phyloP scores from a whole-genome alignment of 2,329 filamentous ascomycete species.

The Talaromyces sp. region DNA sequence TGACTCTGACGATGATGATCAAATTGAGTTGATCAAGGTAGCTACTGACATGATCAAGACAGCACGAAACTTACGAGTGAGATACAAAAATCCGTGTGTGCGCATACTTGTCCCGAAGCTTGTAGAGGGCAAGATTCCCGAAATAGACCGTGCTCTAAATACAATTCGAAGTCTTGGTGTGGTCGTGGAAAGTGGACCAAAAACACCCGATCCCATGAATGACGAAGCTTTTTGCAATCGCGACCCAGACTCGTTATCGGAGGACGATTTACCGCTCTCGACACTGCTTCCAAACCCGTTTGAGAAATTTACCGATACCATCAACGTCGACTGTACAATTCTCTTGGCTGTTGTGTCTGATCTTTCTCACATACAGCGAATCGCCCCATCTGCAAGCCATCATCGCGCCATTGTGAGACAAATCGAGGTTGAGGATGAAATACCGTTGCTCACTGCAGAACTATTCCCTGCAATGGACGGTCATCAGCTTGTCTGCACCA shows the following conservation, averaged over 20 bases:
- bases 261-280: constrained; percentile 19
- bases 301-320: constrained; percentile 35
- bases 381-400: constrained; percentile 45
- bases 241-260: constrained; percentile 8
- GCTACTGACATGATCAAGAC: constrained; percentile 55
- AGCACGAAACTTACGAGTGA: constrained; percentile 51
- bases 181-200: constrained; percentile 31
- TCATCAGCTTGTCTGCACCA: constrained; percentile 59
- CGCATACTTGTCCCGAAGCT: constrained; percentile 59
- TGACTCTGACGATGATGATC: constrained; percentile 38
- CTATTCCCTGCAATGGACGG: constrained; percentile 58
- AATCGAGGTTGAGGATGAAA: constrained; percentile 58
- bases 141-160: constrained; percentile 53
- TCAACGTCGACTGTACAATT: constrained; percentile 55
- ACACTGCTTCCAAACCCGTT: constrained; percentile 36
- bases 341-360: constrained; percentile 69
- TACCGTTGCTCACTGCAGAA: constrained; percentile 55
- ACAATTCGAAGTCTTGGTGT: constrained; percentile 50
- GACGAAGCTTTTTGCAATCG: constrained; percentile 6
- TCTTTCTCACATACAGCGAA: constrained; percentile 54
- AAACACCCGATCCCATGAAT: constrained; percentile 10
- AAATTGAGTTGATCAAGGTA: constrained; percentile 56
- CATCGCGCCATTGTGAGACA: constrained; percentile 59
- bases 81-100: constrained; percentile 55
- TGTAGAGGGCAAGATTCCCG: constrained; percentile 41